Conservation (phyloP, 352 stramenopile species). For the Phytophthora cactorum region DNA sequence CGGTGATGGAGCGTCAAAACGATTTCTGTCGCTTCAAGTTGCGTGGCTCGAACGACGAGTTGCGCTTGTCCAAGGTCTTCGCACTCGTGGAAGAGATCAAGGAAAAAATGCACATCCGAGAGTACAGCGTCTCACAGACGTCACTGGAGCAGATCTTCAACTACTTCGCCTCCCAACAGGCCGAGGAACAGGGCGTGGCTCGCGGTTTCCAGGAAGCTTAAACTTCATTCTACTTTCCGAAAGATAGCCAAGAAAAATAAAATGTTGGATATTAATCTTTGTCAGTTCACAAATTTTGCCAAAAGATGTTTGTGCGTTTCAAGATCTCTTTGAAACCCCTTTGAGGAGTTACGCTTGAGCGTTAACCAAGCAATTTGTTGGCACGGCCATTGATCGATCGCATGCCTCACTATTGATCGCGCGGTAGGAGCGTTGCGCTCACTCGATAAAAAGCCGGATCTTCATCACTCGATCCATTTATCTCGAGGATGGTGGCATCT, state of each 20-base stretch:
- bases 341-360: conserved; percentile 8
- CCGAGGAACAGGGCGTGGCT: conserved; percentile 47
- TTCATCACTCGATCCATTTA: conserved; percentile 27
- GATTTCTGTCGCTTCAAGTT: conserved; percentile 67
- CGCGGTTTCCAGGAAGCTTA: conserved; percentile 42
- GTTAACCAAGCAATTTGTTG: background rate
- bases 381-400: conserved; percentile 5
- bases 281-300: too few relatives aligned
- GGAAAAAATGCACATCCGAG: conserved; percentile 64
- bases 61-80: conserved; percentile 78
- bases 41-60: conserved; percentile 54
- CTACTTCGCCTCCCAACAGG: conserved; percentile 79
- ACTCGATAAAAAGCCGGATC: conserved; percentile 23
- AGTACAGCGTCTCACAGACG: conserved; percentile 91
- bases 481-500: conserved; percentile 21
- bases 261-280: background rate
- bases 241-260: background rate
- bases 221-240: background rate
- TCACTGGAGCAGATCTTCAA: conserved; percentile 94
- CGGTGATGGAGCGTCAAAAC: conserved; percentile 70
- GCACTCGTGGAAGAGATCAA: conserved; percentile 70
- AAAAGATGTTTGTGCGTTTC: too few relatives aligned
- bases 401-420: conserved; percentile 28
- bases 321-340: conserved; percentile 17
- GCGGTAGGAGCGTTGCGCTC: conserved; percentile 2